Conservation (phyloP, 2,329 filamentous ascomycete species). For the Ceratocystis colombiana region DNA sequence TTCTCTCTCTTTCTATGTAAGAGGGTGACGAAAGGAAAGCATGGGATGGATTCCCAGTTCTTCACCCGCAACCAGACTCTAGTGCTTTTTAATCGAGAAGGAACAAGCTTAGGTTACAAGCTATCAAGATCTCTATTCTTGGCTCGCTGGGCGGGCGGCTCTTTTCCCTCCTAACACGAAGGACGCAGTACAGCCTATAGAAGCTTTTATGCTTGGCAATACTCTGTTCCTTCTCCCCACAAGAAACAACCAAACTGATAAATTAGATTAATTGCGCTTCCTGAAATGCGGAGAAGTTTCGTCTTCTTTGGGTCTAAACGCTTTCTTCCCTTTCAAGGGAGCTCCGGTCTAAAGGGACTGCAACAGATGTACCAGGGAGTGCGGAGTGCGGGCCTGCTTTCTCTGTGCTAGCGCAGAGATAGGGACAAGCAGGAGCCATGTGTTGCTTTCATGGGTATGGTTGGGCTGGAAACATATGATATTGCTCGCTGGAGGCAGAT, state of each 20-base stretch:
- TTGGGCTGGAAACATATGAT: not conserved
- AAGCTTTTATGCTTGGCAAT: not conserved
- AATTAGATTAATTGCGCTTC: not conserved
- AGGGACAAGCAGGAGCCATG: not conserved
- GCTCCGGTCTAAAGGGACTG: slow-evolving; percentile 16
- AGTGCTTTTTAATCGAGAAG: no score
- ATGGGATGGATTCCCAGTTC: not conserved
- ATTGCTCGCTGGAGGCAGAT: not conserved
- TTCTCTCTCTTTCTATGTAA: not conserved
- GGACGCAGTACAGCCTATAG: not conserved
- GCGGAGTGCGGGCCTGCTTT: not conserved
- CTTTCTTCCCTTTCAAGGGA: slow-evolving; percentile 6
- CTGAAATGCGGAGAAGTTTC: not conserved
- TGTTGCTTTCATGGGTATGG: not conserved
- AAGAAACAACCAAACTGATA: not conserved
- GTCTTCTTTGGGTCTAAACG: slow-evolving; percentile 13
- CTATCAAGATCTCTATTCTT: no score
- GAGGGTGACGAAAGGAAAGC: not conserved
- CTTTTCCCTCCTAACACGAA: no score
- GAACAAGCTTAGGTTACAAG: no score
- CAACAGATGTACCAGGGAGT: not conserved
- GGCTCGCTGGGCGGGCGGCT: no score
- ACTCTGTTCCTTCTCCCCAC: not conserved
- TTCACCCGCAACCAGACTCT: not conserved
- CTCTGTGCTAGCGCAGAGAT: not conserved